phyloP scores from a whole-genome alignment of 768 basidiomycete genomes.

The Pleurotus djamor region DNA sequence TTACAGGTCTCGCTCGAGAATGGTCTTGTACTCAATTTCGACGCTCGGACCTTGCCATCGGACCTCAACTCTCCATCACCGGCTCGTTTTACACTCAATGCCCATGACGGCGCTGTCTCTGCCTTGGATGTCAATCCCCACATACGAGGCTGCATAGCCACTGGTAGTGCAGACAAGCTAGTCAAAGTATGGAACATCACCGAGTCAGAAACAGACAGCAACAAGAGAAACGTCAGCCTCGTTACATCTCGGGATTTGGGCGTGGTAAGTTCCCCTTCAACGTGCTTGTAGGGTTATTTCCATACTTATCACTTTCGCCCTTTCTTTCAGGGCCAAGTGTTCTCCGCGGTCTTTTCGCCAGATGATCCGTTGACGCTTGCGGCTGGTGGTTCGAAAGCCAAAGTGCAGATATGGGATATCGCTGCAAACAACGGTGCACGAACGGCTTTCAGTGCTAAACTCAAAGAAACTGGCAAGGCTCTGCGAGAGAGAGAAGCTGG shows the following conservation, averaged over 20 bases:
- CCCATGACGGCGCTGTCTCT: constrained; percentile 90
- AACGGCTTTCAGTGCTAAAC: constrained; percentile 78
- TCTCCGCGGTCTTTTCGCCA: constrained; percentile 88
- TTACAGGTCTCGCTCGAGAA: constrained; percentile 90
- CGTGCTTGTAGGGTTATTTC: neutral
- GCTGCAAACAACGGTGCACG: constrained; percentile 80
- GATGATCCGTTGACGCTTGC: constrained; percentile 94
- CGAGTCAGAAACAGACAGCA: constrained; percentile 48
- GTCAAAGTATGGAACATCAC: constrained; percentile 95
- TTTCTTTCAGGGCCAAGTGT: constrained; percentile 83
- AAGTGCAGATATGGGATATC: constrained; percentile 94
- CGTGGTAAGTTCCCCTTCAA: constrained; percentile 59
- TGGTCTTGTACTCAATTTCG: constrained; percentile 90
- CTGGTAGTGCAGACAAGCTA: constrained; percentile 92
- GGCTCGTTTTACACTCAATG: constrained; percentile 84
- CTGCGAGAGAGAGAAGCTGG: constrained; percentile 46
- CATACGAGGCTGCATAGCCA: constrained; percentile 86
- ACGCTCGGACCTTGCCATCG: constrained; percentile 79
- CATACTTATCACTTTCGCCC: constrained; percentile 5
- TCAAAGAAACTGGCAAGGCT: constrained; percentile 67
- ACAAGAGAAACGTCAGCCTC: constrained; percentile 75
- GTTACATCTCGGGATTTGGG: constrained; percentile 89
- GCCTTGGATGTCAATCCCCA: constrained; percentile 90
- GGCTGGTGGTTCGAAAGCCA: constrained; percentile 92
- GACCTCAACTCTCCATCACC: constrained; percentile 62